phyloP scores from a whole-genome alignment of 768 basidiomycete genomes.

The Boletellus sp. region DNA sequence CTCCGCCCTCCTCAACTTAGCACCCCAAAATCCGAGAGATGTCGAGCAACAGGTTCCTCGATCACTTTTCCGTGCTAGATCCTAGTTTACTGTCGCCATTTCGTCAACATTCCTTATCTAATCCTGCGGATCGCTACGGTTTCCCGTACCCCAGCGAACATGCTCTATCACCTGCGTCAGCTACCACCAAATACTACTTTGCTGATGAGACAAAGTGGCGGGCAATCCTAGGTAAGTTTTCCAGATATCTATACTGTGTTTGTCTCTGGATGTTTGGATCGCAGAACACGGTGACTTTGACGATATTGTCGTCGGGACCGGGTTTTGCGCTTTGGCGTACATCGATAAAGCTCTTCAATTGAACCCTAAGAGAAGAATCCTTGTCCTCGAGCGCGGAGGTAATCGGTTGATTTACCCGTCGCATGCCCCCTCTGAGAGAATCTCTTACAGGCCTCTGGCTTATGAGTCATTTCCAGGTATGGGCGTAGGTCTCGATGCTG shows the following conservation, averaged over 20 bases:
- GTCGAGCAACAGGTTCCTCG: background rate
- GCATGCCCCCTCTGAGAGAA: background rate
- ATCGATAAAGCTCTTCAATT: slow-evolving; percentile 13
- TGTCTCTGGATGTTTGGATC: background rate
- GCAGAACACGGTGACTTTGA: slow-evolving; percentile 8
- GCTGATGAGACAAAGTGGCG: slow-evolving; percentile 3
- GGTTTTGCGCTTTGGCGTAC: slow-evolving; percentile 17
- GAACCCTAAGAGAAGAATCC: slow-evolving; percentile 13
- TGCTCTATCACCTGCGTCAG: background rate
- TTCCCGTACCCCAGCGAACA: slow-evolving; percentile 5
- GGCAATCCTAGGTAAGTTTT: background rate
- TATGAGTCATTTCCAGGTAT: slow-evolving; percentile 10
- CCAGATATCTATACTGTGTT: too few relatives aligned
- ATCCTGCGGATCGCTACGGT: slow-evolving; percentile 4
- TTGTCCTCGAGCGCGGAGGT: slow-evolving; percentile 16
- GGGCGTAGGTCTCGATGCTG: background rate
- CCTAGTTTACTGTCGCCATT: background rate
- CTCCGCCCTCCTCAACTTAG: background rate
- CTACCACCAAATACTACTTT: slow-evolving; percentile 8
- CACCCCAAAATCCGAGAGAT: background rate
- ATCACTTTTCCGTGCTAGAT: background rate
- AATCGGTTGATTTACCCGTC: background rate
- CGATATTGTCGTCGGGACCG: slow-evolving; percentile 10
- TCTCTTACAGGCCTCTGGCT: slow-evolving; percentile 3
- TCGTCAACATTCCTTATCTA: background rate